A percentile compares a stretch with the other conserved stretches of the same genome.
Conservation (phyloP, 1,139 yeast species). For the Suhomyces bribrorum region DNA sequence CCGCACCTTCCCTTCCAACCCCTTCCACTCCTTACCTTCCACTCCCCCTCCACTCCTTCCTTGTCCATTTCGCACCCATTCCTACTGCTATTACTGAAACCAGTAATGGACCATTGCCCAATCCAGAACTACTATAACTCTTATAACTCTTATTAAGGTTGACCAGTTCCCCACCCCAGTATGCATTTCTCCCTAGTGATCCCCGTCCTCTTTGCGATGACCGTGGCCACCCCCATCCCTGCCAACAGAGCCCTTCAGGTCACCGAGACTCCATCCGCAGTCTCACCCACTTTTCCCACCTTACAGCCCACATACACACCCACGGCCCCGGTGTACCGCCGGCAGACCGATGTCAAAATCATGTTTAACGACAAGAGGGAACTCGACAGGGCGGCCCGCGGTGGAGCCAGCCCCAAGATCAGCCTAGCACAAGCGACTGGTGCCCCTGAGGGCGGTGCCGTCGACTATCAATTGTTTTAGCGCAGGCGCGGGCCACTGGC, state of each 20-base stretch:
- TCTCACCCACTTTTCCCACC: conserved; percentile 19
- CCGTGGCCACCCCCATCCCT: conserved; percentile 28
- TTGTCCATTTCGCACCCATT: too few relatives aligned
- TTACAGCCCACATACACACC: conserved; percentile 24
- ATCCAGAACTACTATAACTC: too few relatives aligned
- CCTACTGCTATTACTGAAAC: too few relatives aligned
- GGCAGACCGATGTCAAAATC: conserved; percentile 14
- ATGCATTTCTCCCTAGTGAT: conserved; percentile 3
- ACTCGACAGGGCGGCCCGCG: conserved; percentile 8
- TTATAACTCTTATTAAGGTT: background rate
- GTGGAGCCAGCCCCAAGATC: background rate
- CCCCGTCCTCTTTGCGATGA: conserved; percentile 1
- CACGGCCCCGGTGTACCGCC: conserved; percentile 13
- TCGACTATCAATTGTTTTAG: conserved; percentile 10
- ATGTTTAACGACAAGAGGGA: conserved; percentile 21
- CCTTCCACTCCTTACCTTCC: too few relatives aligned
- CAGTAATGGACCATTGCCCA: too few relatives aligned
- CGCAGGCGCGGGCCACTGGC: conserved; percentile 7
- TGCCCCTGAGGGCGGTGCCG: conserved; percentile 7
- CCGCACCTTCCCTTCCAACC: too few relatives aligned
- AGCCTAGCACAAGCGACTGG: conserved; percentile 1
- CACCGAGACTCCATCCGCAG: conserved; percentile 9
- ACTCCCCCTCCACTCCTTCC: too few relatives aligned
- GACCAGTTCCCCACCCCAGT: background rate
- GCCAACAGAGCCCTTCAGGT: conserved; percentile 27